A percentile compares a stretch with the other conserved stretches of the same genome.
Conservation (phyloP, 495 filamentous ascomycete genomes). For the Trichoderma reesei region DNA sequence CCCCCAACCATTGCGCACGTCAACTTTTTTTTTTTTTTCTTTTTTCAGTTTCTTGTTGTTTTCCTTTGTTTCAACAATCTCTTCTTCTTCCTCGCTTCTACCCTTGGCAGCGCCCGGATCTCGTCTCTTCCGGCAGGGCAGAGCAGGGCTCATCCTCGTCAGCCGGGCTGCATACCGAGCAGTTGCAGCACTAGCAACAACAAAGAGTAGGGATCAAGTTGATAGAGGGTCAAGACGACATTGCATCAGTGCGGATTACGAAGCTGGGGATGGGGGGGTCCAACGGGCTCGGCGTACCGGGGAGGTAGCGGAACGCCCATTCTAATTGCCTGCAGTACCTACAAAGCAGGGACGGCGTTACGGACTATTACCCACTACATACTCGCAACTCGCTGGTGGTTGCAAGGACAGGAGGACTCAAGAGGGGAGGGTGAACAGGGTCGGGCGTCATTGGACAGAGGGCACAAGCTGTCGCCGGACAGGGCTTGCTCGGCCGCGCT, state of each 20-base stretch:
- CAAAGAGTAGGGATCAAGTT: background rate
- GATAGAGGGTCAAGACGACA: background rate
- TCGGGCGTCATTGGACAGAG: background rate
- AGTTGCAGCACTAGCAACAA: background rate
- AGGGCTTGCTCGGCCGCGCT: no score
- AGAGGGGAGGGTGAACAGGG: background rate
- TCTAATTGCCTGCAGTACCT: no score
- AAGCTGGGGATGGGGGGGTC: background rate
- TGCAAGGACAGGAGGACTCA: background rate
- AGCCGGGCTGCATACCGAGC: background rate
- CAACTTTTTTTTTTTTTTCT: background rate
- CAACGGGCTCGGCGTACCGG: background rate
- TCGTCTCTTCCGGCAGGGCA: background rate
- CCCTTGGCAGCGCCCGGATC: background rate
- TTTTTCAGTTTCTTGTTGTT: background rate
- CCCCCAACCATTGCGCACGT: background rate
- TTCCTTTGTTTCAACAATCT: background rate
- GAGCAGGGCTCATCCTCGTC: background rate
- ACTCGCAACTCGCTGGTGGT: no score
- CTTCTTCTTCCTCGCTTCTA: background rate
- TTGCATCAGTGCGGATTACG: slow-evolving; percentile 4
- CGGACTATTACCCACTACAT: no score
- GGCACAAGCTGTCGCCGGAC: no score
- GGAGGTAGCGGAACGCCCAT: background rate
- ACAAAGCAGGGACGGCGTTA: no score